Conservation (phyloP, 2,329 filamentous ascomycete species). For the Cyanodermella asteris region DNA sequence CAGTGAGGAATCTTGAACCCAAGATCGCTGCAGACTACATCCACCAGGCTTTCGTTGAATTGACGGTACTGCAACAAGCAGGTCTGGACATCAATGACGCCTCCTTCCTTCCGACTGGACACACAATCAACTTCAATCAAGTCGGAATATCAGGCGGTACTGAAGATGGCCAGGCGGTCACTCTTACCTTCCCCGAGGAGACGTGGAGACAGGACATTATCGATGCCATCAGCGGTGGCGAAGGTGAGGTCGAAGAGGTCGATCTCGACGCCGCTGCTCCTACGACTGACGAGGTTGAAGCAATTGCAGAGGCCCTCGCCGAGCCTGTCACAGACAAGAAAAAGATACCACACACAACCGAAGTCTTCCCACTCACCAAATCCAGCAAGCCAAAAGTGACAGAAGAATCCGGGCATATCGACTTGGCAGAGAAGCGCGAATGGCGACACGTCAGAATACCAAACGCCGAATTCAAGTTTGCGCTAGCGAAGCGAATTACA, state of each 20-base stretch:
- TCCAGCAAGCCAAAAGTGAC: no score
- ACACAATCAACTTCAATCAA: no score
- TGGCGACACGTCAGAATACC: constrained; percentile 38
- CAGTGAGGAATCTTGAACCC: no score
- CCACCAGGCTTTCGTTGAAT: constrained; percentile 34
- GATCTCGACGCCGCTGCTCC: constrained; percentile 3
- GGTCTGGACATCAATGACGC: no score
- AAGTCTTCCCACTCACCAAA: constrained; percentile 6
- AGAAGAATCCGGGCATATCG: no score
- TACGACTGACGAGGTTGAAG: constrained; percentile 2
- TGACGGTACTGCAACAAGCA: constrained; percentile 27
- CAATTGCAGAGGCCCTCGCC: constrained; percentile 3
- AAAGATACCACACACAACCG: constrained; percentile 4
- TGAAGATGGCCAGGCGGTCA: constrained; percentile 5
- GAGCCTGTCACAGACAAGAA: constrained; percentile 4
- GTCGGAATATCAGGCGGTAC: no score
- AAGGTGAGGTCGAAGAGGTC: constrained; percentile 13
- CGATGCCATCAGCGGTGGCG: constrained; percentile 12
- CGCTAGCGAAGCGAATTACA: constrained; percentile 58
- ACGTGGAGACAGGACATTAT: constrained; percentile 13
- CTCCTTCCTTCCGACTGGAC: no score
- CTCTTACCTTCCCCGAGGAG: constrained; percentile 15
- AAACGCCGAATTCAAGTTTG: constrained; percentile 45
- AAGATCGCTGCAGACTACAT: constrained; percentile 24
- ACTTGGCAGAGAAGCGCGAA: no score